Conservation (phyloP, 345 rosid genomes). For the Populus euphratica region DNA sequence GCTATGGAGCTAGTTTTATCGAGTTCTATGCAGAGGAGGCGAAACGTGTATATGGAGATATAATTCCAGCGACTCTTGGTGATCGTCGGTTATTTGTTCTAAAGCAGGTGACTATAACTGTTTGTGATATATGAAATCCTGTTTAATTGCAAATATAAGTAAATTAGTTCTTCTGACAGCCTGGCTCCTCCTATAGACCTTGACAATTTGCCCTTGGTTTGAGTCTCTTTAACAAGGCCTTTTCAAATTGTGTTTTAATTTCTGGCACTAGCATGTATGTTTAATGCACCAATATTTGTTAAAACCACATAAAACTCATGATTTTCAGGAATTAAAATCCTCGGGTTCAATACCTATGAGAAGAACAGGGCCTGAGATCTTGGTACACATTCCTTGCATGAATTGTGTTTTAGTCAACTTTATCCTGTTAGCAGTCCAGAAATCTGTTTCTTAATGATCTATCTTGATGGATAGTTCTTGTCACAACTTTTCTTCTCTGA, state of each 20-base stretch:
- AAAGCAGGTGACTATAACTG: slow-evolving; percentile 56
- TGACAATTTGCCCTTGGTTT: background rate
- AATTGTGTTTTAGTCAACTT: background rate
- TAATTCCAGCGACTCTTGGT: slow-evolving; percentile 69
- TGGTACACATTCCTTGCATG: background rate
- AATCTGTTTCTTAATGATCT: background rate
- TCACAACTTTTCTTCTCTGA: background rate
- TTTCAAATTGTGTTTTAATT: background rate
- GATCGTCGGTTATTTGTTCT: slow-evolving; percentile 85
- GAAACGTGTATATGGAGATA: slow-evolving; percentile 89
- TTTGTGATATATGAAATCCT: background rate
- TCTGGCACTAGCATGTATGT: background rate
- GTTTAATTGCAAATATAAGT: background rate
- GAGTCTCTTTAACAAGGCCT: background rate
- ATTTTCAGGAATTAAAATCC: too few relatives aligned
- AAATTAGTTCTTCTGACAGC: background rate
- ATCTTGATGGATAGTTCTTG: background rate
- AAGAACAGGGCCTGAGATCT: background rate
- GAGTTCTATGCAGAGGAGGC: slow-evolving; percentile 95
- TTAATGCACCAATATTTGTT: too few relatives aligned
- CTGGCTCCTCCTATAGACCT: background rate
- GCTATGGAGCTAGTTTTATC: slow-evolving; percentile 83
- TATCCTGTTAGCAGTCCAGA: background rate
- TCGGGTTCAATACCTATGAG: background rate
- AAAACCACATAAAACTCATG: background rate